phyloP scores from a whole-genome alignment of 2,329 filamentous ascomycete genomes.

The Pestalotiopsis sp. region DNA sequence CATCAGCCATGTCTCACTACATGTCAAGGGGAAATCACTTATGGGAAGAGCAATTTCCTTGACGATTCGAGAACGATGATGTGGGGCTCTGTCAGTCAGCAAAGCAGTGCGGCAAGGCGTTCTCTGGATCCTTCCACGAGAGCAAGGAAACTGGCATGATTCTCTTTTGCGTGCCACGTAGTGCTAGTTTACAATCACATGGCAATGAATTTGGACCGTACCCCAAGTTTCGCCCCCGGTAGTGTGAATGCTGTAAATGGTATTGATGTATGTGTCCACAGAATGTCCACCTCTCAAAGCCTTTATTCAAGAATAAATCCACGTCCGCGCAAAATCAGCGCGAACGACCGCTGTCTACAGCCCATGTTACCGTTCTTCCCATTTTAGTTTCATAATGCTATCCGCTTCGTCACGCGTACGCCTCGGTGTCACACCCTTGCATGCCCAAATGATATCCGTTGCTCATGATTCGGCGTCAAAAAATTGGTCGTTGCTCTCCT shows the following conservation, averaged over 20 bases:
- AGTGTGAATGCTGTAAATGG: neutral
- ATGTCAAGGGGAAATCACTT: neutral
- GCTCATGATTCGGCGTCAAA: slow-evolving; percentile 29
- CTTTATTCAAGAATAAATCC: neutral
- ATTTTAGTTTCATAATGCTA: neutral
- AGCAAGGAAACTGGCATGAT: neutral
- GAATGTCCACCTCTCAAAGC: neutral
- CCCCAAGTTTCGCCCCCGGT: neutral
- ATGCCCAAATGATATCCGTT: neutral
- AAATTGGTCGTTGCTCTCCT: slow-evolving; percentile 39
- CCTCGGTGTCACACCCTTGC: neutral
- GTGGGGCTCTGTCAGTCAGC: neutral
- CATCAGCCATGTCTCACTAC: neutral
- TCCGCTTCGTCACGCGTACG: neutral
- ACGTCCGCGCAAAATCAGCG: neutral
- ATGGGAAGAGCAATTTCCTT: neutral
- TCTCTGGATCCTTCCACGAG: neutral
- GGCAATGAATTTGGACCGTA: neutral
- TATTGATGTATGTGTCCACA: neutral
- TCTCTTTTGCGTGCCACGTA: neutral
- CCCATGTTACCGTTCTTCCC: neutral
- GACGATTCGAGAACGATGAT: neutral
- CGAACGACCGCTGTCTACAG: neutral
- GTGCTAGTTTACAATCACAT: neutral
- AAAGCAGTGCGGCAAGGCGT: neutral